Evolutionary conservation across 163 green algal species (phyloP).

Genomic region (Coccomyxa subellipsoidea): DNA sequence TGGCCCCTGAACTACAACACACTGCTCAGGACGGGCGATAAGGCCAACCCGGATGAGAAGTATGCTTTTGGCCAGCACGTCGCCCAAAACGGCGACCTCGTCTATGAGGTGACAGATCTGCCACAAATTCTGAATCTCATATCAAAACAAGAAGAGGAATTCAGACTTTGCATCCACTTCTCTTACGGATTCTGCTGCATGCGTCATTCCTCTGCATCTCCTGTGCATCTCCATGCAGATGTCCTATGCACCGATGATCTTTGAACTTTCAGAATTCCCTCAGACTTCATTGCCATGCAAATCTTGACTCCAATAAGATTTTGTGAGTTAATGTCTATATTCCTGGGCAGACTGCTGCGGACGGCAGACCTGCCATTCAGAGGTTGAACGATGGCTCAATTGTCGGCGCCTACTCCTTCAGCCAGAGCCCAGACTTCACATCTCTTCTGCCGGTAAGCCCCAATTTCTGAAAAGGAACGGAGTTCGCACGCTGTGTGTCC

Average conservation of each 20-base stretch:
- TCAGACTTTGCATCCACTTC: too few species aligned
- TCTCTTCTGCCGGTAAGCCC: slow-evolving; percentile 31
- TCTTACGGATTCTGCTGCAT: too few species aligned
- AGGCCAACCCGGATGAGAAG: neutral
- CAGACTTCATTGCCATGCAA: too few species aligned
- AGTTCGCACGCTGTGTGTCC: too few species aligned
- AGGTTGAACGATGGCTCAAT: neutral
- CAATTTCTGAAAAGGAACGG: neutral
- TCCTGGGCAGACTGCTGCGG: neutral
- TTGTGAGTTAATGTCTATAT: neutral
- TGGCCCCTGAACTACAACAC: slow-evolving; percentile 10
- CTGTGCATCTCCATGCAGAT: too few species aligned
- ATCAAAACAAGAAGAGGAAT: too few species aligned
- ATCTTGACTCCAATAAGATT: too few species aligned
- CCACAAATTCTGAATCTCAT: too few species aligned
- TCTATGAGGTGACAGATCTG: neutral
- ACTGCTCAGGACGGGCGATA: neutral
- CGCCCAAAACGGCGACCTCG: neutral
- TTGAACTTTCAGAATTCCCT: too few species aligned
- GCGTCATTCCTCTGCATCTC: too few species aligned
- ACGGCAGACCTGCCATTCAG: neutral
- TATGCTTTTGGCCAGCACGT: neutral
- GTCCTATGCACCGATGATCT: too few species aligned
- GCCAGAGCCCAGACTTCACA: slow-evolving; percentile 38
- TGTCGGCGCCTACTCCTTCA: slow-evolving; percentile 5